phyloP scores from a whole-genome alignment of 768 basidiomycete genomes.

The Mycena venus region DNA sequence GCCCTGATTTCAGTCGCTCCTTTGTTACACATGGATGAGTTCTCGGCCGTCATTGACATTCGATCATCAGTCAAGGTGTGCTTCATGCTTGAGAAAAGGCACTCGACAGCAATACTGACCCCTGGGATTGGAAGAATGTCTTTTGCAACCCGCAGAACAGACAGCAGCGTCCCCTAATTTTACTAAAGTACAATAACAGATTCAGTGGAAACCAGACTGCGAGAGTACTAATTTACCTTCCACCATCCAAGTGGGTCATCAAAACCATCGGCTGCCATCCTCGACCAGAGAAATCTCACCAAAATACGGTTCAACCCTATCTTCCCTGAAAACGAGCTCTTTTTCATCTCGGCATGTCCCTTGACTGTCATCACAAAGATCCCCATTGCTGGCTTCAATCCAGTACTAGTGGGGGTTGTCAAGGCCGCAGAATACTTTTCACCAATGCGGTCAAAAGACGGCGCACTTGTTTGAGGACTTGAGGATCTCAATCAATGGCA shows the following conservation, averaged over 20 bases:
- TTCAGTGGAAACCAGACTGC: too few relatives aligned
- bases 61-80: too few relatives aligned
- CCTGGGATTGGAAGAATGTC: too few relatives aligned
- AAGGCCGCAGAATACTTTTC: background rate
- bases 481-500: background rate
- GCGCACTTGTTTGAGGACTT: background rate
- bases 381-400: background rate
- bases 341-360: background rate
- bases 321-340: background rate
- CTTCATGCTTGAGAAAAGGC: constrained; percentile 29
- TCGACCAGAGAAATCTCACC: background rate
- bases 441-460: background rate
- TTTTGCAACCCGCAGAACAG: too few relatives aligned
- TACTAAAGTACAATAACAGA: too few relatives aligned
- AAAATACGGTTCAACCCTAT: background rate
- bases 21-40: too few relatives aligned
- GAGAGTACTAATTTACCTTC: background rate
- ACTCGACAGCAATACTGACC: too few relatives aligned
- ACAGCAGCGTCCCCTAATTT: too few relatives aligned
- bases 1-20: too few relatives aligned
- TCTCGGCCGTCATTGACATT: constrained; percentile 33
- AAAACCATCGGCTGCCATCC: too few relatives aligned
- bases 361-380: background rate
- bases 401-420: background rate
- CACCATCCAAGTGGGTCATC: too few relatives aligned